phyloP scores from a whole-genome alignment of 257 asterid genomes.

The Datura wrightii region DNA sequence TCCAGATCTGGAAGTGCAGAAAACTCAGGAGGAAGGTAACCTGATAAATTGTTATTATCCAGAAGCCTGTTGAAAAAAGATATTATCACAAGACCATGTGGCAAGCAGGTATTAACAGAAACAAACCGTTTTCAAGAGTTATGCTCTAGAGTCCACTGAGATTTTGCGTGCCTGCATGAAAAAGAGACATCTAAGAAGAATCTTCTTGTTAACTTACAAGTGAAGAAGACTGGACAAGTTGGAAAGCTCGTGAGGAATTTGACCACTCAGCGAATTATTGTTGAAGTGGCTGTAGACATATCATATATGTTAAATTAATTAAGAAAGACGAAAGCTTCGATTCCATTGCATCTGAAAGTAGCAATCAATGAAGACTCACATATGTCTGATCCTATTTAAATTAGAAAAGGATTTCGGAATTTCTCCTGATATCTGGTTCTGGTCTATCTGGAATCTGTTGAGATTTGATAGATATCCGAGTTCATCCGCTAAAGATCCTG shows the following conservation, averaged over 20 bases:
- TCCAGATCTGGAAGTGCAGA: slow-evolving; percentile 39
- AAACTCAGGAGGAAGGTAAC: slow-evolving; percentile 62
- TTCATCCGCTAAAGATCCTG: slow-evolving; percentile 53
- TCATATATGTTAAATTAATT: slow-evolving; percentile 3
- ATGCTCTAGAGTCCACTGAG: slow-evolving; percentile 3
- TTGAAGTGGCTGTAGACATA: slow-evolving; percentile 55
- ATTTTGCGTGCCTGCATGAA: background rate
- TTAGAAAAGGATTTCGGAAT: slow-evolving; percentile 50
- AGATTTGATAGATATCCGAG: slow-evolving; percentile 50
- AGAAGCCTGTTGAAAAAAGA: slow-evolving; percentile 45
- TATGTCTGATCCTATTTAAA: slow-evolving; percentile 45
- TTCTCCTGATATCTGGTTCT: slow-evolving; percentile 51
- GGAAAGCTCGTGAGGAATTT: slow-evolving; percentile 50
- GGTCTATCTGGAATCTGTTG: slow-evolving; percentile 54
- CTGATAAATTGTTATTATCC: slow-evolving; percentile 69
- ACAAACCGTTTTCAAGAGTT: slow-evolving; percentile 7
- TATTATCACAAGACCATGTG: slow-evolving; percentile 12
- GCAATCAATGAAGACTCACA: slow-evolving; percentile 39
- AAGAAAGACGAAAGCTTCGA: background rate
- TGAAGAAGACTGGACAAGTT: slow-evolving; percentile 46
- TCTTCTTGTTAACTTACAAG: slow-evolving; percentile 45
- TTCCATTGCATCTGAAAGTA: slow-evolving; percentile 1
- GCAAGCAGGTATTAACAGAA: background rate
- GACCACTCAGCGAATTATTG: slow-evolving; percentile 58
- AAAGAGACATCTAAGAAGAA: background rate